phyloP scores from a whole-genome alignment of 768 basidiomycete genomes.

The Amanita exitialis region DNA sequence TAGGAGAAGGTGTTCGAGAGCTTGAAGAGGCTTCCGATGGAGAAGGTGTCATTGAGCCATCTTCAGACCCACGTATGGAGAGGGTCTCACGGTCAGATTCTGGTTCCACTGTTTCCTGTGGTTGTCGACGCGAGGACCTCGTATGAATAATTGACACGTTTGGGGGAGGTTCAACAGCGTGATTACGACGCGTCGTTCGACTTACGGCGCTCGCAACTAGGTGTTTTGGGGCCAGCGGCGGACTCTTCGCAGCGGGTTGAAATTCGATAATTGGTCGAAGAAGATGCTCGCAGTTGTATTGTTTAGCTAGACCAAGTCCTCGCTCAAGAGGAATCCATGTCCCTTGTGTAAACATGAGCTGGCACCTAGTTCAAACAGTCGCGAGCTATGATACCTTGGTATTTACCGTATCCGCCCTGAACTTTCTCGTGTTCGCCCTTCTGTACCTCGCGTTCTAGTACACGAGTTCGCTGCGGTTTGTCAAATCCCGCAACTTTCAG shows the following conservation, averaged over 20 bases:
- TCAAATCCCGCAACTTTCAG: constrained; percentile 99
- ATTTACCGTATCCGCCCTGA: constrained; percentile 98
- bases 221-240: constrained; percentile 95
- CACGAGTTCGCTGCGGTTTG: constrained; percentile 95
- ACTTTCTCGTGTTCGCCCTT: constrained; percentile 99
- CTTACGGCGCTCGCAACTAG: constrained; percentile 61
- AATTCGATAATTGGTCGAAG: constrained; percentile 94
- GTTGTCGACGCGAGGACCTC: constrained; percentile 51
- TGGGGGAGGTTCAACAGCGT: constrained; percentile 23
- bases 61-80: constrained; percentile 71
- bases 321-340: constrained; percentile 98
- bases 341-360: constrained; percentile 35
- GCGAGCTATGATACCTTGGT: constrained; percentile 60
- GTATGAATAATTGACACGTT: constrained; percentile 35
- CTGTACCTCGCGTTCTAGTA: constrained; percentile 95
- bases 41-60: constrained; percentile 84
- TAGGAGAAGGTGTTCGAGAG: constrained; percentile 91
- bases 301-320: constrained; percentile 75
- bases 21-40: constrained; percentile 79
- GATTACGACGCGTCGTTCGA: constrained; percentile 37
- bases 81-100: constrained; percentile 54
- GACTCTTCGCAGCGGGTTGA: constrained; percentile 79
- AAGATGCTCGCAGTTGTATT: constrained; percentile 84
- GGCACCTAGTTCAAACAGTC: constrained; percentile 11
- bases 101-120: constrained; percentile 35